Conservation (phyloP, 306 rosid genomes). For the Lathyrus aphaca region DNA sequence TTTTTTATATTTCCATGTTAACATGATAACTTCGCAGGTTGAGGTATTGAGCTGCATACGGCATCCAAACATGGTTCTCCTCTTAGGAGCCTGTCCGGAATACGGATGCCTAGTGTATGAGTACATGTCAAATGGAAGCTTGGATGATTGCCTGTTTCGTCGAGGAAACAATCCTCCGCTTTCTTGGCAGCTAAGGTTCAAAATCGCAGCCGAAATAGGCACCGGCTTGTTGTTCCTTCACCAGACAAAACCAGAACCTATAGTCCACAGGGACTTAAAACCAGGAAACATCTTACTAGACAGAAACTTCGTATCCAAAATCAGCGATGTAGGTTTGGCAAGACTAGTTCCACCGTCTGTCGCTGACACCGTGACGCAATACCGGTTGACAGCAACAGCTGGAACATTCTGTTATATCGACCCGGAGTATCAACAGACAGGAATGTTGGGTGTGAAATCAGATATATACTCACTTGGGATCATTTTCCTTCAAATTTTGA, state of each 20-base stretch:
- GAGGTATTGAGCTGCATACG: slow-evolving; percentile 89
- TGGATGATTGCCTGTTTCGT: slow-evolving; percentile 74
- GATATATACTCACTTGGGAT: slow-evolving; percentile 92
- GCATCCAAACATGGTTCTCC: slow-evolving; percentile 99
- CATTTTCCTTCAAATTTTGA: slow-evolving; percentile 75
- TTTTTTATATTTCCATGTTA: background rate
- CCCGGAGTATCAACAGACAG: slow-evolving; percentile 96
- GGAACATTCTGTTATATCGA: slow-evolving; percentile 97
- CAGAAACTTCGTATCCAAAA: slow-evolving; percentile 79
- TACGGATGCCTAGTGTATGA: slow-evolving; percentile 92
- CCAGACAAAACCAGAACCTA: slow-evolving; percentile 94
- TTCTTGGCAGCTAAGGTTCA: slow-evolving; percentile 83
- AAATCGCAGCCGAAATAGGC: slow-evolving; percentile 86
- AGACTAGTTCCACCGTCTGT: slow-evolving; percentile 83
- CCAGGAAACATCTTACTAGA: slow-evolving; percentile 88
- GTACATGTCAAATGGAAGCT: slow-evolving; percentile 89
- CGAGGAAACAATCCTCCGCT: slow-evolving; percentile 62
- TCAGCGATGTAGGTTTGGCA: slow-evolving; percentile 89
- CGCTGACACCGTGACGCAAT: slow-evolving; percentile 74
- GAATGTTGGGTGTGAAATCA: slow-evolving; percentile 92
- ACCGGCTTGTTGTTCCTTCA: slow-evolving; percentile 88
- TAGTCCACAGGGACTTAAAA: slow-evolving; percentile 94
- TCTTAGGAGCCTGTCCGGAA: slow-evolving; percentile 96
- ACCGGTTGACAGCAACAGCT: slow-evolving; percentile 84
- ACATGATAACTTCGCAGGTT: slow-evolving; percentile 52